phyloP scores from a whole-genome alignment of 2,329 filamentous ascomycete genomes.

The Hypoxylon sp. region DNA sequence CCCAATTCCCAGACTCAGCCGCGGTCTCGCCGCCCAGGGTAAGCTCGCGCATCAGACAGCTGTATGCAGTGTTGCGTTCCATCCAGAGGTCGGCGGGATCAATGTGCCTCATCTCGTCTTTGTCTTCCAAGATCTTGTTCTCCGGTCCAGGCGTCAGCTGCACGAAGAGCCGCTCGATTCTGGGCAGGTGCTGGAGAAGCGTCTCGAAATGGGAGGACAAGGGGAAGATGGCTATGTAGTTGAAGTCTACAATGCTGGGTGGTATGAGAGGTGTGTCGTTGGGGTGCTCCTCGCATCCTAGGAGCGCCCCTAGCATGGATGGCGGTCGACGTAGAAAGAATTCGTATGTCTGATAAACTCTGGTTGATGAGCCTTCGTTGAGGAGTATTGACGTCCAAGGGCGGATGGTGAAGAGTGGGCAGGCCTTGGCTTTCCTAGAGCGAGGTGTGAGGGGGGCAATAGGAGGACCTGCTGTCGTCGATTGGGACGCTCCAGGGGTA shows the following conservation, averaged over 20 bases:
- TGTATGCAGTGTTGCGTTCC: constrained; percentile 62
- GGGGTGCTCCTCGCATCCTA: constrained; percentile 52
- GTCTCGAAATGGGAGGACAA: constrained; percentile 67
- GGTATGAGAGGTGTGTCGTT: constrained; percentile 52
- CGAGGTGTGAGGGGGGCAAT: constrained; percentile 1
- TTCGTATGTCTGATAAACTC: constrained; percentile 75
- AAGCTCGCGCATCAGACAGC: constrained; percentile 54
- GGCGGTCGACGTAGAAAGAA: constrained; percentile 73
- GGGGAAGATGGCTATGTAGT: constrained; percentile 74
- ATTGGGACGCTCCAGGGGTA: constrained; percentile 2
- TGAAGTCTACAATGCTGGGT: constrained; percentile 57
- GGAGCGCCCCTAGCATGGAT: constrained; percentile 64
- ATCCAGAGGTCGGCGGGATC: constrained; percentile 59
- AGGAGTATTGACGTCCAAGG: constrained; percentile 72
- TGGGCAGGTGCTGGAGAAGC: constrained; percentile 58
- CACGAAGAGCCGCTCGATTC: constrained; percentile 62
- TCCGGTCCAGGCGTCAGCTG: constrained; percentile 54
- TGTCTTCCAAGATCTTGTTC: constrained; percentile 48
- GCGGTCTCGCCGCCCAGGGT: constrained; percentile 28
- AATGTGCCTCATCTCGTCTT: constrained; percentile 50
- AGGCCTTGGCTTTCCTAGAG: constrained; percentile 37
- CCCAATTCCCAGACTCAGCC: constrained; percentile 49
- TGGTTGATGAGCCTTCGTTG: constrained; percentile 80
- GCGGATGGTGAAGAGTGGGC: constrained; percentile 63
- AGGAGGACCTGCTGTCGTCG: constrained; percentile 7